Evolutionary conservation across 2,329 filamentous ascomycete species (phyloP), one percentile per base, ranked within the genome.

Genomic region (Pseudocercospora ulei): DNA sequence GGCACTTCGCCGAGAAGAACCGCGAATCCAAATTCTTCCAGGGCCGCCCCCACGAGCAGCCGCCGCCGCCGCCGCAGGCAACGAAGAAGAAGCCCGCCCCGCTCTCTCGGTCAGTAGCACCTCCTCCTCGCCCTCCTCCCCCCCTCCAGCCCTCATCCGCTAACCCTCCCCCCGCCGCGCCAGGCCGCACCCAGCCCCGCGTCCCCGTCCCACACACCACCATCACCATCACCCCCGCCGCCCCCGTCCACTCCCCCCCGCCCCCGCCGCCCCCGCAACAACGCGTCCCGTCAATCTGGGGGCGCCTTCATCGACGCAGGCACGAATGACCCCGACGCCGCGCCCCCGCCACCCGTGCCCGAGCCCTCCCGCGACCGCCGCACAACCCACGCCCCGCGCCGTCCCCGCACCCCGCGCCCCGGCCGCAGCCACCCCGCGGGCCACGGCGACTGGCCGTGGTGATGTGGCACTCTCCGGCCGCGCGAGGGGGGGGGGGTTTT

Each of bases 21-120:
- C 17, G 17, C 11, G 17, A 33, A n/a, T 33, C 30, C 11, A 13
- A 9, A 11, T 33, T 33, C 30, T 33, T 33, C 19, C 16, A 33
- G 14, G 30, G 30, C 11, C 13, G 16, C 12, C 25, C n/a, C n/a
- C 25, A 8, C 12, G 11, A 14, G 2, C 12, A 28, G 25, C 24
- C 7, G 1, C n/a, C 2, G n/a, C n/a, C n/a, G n/a, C n/a, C 8
- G 11, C 5, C 28, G 11, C 2, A 11, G 11, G 18, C 11, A 1
- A 33, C 4, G 24, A 6, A 11, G 3, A n/a, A n/a, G n/a, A n/a
- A n/a, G n/a, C n/a, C n/a, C n/a, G n/a, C n/a, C 16, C 11, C 1
- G 4, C 30, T 4, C 2, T 33, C 11, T 19, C 30, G 1, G 30
- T 33, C 30, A 14, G 23, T n/a, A n/a, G n/a, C n/a, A n/a, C n/a